phyloP scores from a whole-genome alignment of 805 yeast genomes.

The Candida boleticola region DNA sequence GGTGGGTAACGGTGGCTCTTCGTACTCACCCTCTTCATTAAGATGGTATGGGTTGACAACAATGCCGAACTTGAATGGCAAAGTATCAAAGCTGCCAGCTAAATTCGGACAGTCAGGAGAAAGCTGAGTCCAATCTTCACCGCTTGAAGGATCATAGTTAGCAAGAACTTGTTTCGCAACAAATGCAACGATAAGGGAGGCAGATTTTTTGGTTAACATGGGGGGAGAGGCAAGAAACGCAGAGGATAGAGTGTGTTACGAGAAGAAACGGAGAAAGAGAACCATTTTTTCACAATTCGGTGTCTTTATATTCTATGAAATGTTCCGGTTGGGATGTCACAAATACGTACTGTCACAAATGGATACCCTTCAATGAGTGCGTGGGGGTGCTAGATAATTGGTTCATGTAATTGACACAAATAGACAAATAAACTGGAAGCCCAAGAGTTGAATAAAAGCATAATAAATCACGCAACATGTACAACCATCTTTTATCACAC shows the following conservation, averaged over 20 bases:
- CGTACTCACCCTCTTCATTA: conserved; percentile 19
- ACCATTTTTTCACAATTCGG: too few species aligned
- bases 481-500: too few species aligned
- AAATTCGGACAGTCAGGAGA: conserved; percentile 18
- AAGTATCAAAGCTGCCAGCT: conserved; percentile 20
- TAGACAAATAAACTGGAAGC: too few species aligned
- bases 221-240: not conserved
- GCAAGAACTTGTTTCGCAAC: conserved; percentile 7
- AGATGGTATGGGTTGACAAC: conserved; percentile 27
- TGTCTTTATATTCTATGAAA: too few species aligned
- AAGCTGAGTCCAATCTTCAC: conserved; percentile 35
- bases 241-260: not conserved
- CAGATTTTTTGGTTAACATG: conserved; percentile 5
- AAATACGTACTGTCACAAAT: too few species aligned
- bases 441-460: too few species aligned
- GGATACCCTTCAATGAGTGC: too few species aligned
- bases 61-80: conserved; percentile 36
- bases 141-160: conserved; percentile 24
- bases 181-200: not conserved
- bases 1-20: conserved; percentile 14
- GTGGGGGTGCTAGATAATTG: too few species aligned
- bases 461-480: too few species aligned
- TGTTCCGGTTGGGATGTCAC: too few species aligned
- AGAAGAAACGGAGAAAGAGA: not conserved
- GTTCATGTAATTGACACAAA: too few species aligned